phyloP scores from a whole-genome alignment of 1,284 basidiomycete species.

The Earliella scabrosa region DNA sequence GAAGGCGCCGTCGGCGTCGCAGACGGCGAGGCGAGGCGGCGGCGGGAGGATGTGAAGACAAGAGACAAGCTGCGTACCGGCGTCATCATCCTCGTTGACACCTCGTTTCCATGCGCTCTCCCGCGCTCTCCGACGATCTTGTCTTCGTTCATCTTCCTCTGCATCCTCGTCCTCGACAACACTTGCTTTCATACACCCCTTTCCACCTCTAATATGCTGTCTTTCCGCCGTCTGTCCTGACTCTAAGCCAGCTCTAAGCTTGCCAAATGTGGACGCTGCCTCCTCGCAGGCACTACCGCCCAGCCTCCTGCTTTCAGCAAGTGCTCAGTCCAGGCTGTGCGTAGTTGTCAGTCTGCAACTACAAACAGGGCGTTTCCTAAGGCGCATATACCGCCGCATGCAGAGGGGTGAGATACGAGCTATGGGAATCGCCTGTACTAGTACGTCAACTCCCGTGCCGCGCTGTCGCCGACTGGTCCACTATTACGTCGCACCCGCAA shows the following conservation, averaged over 20 bases:
- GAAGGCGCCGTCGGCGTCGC: conserved; percentile 28
- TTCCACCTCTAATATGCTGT: background rate
- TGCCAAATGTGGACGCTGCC: background rate
- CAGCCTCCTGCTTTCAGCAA: background rate
- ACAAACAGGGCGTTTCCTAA: background rate
- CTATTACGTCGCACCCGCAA: too few species aligned
- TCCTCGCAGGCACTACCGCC: background rate
- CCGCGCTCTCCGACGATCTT: conserved; percentile 16
- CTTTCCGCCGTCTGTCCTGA: background rate
- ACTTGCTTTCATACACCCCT: background rate
- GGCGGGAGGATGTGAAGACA: conserved; percentile 25
- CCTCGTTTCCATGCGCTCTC: conserved; percentile 25
- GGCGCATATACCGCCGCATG: too few species aligned
- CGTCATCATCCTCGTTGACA: conserved; percentile 20
- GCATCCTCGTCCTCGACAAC: background rate
- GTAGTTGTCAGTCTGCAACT: background rate
- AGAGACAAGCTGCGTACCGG: conserved; percentile 25
- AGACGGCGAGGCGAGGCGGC: conserved; percentile 26
- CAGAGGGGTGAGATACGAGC: too few species aligned
- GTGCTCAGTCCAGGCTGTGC: background rate
- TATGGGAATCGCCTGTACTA: too few species aligned
- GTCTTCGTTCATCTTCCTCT: conserved; percentile 7
- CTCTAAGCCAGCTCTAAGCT: background rate
- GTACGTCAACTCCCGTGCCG: too few species aligned
- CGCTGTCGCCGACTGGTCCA: too few species aligned